phyloP scores from a whole-genome alignment of 192 early-diverging fungal genomes.

The Piromyces finnis region DNA sequence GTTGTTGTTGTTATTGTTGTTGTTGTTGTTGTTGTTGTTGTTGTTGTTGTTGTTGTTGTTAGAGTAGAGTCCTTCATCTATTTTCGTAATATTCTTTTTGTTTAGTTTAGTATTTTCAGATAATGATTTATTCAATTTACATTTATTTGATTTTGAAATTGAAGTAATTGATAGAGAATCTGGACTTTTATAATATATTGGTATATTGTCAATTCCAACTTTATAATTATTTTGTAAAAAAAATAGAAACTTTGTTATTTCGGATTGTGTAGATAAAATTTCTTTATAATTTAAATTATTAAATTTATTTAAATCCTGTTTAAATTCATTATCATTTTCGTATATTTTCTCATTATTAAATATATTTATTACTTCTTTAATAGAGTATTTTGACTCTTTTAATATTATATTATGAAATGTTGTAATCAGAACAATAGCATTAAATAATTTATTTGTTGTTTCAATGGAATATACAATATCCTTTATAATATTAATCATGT shows the following conservation, averaged over 20 bases:
- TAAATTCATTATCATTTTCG: not conserved
- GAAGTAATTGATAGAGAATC: not conserved
- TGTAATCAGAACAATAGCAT: not conserved
- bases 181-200: not conserved
- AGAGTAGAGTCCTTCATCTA: not conserved
- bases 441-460: not conserved
- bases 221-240: not conserved
- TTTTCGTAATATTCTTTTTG: not conserved
- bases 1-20: too few relatives aligned
- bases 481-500: too few relatives aligned
- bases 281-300: not conserved
- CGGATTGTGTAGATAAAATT: not conserved
- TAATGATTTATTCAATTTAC: not conserved
- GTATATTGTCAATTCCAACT: not conserved
- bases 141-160: not conserved
- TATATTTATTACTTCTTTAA: not conserved
- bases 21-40: too few relatives aligned
- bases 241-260: not conserved
- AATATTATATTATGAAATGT: not conserved
- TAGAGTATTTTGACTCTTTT: not conserved
- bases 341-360: not conserved
- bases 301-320: not conserved
- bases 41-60: not conserved
- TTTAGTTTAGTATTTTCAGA: not conserved
- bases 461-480: not conserved